Percentiles rank a stretch among this genome's conserved stretches.
phyloP scores from a whole-genome alignment of 1,139 yeast species.

The Pneumocystis carinii region DNA sequence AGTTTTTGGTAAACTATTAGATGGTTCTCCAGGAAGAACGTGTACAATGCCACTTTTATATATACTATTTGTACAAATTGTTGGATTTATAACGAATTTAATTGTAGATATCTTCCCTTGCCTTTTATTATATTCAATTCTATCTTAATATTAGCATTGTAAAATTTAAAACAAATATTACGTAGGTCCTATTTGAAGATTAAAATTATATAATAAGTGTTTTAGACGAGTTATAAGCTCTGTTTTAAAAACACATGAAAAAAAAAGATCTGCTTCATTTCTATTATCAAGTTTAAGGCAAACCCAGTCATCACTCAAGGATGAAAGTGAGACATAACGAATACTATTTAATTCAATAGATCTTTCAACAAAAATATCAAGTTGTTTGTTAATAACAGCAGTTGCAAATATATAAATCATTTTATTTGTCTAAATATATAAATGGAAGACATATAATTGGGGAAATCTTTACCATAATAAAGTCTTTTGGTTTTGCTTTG shows the following conservation, averaged over 20 bases:
- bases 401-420: conserved; percentile 60
- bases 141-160: neutral
- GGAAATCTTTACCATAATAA: conserved; percentile 39
- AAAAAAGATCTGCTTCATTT: conserved; percentile 60
- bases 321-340: conserved; percentile 52
- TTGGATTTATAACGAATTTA: conserved; percentile 45
- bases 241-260: conserved; percentile 75
- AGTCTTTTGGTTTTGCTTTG: conserved; percentile 55
- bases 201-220: conserved; percentile 42
- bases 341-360: conserved; percentile 48
- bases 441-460: neutral
- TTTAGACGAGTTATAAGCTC: conserved; percentile 71
- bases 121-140: conserved; percentile 73
- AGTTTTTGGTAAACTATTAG: conserved; percentile 50
- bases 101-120: conserved; percentile 64
- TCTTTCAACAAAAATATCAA: conserved; percentile 51
- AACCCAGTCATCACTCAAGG: conserved; percentile 83
- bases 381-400: conserved; percentile 54
- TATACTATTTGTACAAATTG: conserved; percentile 54
- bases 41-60: conserved; percentile 84
- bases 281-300: conserved; percentile 43
- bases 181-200: conserved; percentile 54
- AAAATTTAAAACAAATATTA: neutral
- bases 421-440: conserved; percentile 5
- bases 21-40: conserved; percentile 68